Conservation (phyloP, 2,329 filamentous ascomycete species). For the Fusarium continuum region DNA sequence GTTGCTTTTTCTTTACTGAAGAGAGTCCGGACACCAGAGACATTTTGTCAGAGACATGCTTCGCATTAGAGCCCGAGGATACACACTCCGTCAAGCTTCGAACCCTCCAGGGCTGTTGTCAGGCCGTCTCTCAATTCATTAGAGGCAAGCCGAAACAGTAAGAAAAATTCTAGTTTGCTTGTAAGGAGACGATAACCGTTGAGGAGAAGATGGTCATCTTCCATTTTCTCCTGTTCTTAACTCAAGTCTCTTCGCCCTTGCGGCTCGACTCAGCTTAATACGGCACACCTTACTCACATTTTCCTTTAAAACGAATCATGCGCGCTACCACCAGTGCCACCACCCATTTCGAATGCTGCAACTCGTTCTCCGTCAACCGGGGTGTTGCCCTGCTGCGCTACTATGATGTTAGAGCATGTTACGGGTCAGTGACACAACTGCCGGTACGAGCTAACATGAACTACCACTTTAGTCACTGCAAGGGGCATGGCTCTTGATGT, state of each 20-base stretch:
- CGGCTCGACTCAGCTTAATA: neutral
- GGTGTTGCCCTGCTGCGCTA: neutral
- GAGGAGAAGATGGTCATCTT: neutral
- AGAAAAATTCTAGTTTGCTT: neutral
- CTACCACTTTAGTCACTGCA: constrained; percentile 25
- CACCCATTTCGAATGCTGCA: neutral
- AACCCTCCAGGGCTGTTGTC: neutral
- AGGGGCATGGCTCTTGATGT: constrained; percentile 21
- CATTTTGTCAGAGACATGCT: constrained; percentile 8
- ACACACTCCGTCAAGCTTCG: constrained; percentile 8
- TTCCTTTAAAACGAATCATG: constrained; percentile 2
- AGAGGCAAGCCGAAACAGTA: neutral
- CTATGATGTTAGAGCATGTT: constrained; percentile 1
- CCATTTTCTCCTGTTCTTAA: neutral
- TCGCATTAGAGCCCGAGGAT: neutral
- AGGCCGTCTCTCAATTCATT: neutral
- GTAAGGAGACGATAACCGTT: neutral
- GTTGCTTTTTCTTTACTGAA: constrained; percentile 15
- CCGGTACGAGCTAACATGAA: neutral
- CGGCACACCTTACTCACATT: neutral
- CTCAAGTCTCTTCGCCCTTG: neutral
- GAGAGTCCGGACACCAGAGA: constrained; percentile 14
- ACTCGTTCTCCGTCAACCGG: neutral
- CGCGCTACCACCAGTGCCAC: neutral
- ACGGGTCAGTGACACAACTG: neutral